These are phyloP conservation scores for Chalciporus sp. DNA, from an alignment of 1,284 basidiomycete genomes.

Conservation along the genomic window DNA sequence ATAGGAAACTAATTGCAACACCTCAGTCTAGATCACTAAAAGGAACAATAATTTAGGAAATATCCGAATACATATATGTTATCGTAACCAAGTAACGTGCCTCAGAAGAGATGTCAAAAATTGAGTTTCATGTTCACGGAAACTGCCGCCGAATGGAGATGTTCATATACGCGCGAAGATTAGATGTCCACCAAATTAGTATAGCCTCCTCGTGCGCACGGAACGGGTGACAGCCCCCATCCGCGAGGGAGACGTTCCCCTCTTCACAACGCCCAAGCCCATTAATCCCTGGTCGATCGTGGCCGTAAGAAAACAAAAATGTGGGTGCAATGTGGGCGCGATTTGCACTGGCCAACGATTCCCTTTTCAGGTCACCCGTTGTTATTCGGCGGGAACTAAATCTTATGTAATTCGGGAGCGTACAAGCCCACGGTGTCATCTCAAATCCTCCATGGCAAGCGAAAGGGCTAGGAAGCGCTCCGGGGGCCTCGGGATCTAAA, in stretches of 20 bases:
- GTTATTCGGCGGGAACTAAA: not conserved
- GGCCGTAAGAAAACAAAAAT: not conserved
- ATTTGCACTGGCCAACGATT: not conserved
- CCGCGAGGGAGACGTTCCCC: slow-evolving; percentile 17
- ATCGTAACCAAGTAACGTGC: slow-evolving; percentile 4
- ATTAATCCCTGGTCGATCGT: not conserved
- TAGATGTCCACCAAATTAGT: slow-evolving; percentile 5
- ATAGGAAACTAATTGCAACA: slow-evolving; percentile 1
- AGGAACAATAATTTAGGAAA: not conserved
- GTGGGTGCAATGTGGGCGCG: slow-evolving; percentile 1
- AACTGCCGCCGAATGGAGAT: slow-evolving; percentile 5
- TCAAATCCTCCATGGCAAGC: not conserved
- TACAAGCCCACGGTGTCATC: not conserved
- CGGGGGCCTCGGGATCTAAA: not conserved
- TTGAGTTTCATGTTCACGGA: slow-evolving; percentile 6
- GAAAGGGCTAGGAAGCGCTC: not conserved
- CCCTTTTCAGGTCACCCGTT: not conserved
- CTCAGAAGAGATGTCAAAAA: not conserved
- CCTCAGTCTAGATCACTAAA: not conserved
- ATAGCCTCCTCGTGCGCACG: slow-evolving; percentile 5
- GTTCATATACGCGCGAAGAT: slow-evolving; percentile 8
- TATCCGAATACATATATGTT: not conserved
- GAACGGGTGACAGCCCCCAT: slow-evolving; percentile 9
- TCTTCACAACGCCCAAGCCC: not conserved
- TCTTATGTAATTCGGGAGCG: not conserved